Base-by-base conservation (phyloP, 106 monocot species). In the Platanthera guangdongensis region DNA sequence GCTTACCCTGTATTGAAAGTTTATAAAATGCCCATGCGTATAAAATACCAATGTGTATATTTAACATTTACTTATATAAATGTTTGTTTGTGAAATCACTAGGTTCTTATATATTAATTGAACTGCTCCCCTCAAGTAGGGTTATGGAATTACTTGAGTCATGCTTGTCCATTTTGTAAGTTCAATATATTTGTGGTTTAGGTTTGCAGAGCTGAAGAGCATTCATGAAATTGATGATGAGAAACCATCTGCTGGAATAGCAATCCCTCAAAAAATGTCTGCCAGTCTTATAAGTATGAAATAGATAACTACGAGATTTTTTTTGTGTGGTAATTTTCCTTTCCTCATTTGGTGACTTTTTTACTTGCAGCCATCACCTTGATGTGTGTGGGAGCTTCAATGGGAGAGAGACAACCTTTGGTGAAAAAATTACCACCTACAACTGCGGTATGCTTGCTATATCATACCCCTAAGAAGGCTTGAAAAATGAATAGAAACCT, bases 361-460 rank as follows among this genome's bases (percentile, higher is more conserved):
- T 54, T 76, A 63, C 78, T 8, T 80, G 57, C 83, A 99, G 97
- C 80, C 73, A 52, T 99, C 76, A 94, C 88, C 39, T 87, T 99
- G 57, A 94, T 85, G 79, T 99, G 92, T 78, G 86, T 99, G 57
- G 97, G 97, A 79, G 82, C 94, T 79, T 94, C 94, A 16, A 85
- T 99, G 57, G 97, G 94, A 57, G 97, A 92, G 76, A 99, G 92
- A 70, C 81, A 80, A 19, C 86, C 89, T 19, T 76, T 93, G 71
- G 85, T 79, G 47, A 99, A 87, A 75, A 99, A 86, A 65, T 71
- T 99, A 73, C 97, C 97, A n/a, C 88, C 89, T 71, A 75, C 86
- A 9, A 94, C 92, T 57, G 88, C 91, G 71, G 97, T 99, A 91
- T 22, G 84, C 88, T 86, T 77, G 9, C 62, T 45, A 69, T 72